Evolutionary conservation across 179 eudicot genomes (phyloP).

Genomic region (Beta corolliflora): DNA sequence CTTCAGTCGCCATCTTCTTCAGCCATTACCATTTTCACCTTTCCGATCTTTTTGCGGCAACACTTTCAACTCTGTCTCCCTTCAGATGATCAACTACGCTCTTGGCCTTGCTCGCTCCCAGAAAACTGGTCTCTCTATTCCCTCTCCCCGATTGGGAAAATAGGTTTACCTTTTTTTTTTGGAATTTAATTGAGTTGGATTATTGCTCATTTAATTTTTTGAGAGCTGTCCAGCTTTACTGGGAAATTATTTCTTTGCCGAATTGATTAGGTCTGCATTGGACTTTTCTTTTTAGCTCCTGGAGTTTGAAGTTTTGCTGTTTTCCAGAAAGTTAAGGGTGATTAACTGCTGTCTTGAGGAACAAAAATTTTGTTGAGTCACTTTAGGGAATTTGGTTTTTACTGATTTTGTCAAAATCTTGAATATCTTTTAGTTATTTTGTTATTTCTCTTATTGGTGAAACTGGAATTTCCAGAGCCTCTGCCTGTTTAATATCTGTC

Average conservation of each 20-base stretch:
- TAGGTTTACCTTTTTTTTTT: background rate
- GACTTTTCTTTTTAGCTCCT: background rate
- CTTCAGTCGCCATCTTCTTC: background rate
- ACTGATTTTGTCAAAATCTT: background rate
- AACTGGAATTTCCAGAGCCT: background rate
- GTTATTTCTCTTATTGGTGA: background rate
- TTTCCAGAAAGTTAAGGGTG: background rate
- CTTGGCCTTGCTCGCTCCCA: constrained; percentile 59
- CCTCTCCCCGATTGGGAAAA: background rate
- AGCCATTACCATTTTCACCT: constrained; percentile 18
- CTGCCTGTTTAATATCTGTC: background rate
- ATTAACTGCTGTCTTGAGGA: background rate
- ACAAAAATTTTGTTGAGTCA: background rate
- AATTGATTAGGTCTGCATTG: background rate
- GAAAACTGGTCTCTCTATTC: constrained; percentile 55
- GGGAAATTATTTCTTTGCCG: background rate
- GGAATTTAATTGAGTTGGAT: background rate
- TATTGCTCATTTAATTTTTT: background rate
- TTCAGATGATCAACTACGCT: constrained; percentile 79
- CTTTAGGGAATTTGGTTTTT: background rate
- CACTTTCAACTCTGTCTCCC: constrained; percentile 55
- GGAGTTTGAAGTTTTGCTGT: background rate
- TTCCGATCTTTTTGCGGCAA: constrained; percentile 34
- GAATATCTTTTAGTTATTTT: too few relatives aligned
- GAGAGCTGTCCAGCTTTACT: background rate